Percentiles rank a stretch among this genome's conserved stretches.
These are phyloP conservation scores for Globisporangium spinosum DNA, from an alignment of 352 stramenopile species.

Conservation along the genomic window DNA sequence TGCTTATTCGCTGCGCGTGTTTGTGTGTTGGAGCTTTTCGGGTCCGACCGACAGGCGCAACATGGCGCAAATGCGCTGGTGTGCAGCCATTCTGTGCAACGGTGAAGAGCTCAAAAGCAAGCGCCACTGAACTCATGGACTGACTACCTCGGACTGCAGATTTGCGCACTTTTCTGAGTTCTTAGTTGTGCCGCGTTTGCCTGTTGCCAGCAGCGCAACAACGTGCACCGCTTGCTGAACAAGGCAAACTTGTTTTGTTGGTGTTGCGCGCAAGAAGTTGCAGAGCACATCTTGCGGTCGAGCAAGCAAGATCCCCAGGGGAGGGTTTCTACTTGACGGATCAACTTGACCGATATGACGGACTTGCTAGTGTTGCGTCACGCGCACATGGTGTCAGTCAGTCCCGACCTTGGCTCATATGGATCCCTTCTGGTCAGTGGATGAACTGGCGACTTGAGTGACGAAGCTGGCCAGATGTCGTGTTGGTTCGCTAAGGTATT, in stretches of 20 bases:
- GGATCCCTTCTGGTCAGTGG: slow-evolving; percentile 1
- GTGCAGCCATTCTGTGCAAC: not conserved
- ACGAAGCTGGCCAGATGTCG: not conserved
- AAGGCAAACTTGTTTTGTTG: not conserved
- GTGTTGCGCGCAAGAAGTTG: not conserved
- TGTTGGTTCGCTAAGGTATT: not conserved
- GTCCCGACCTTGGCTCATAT: not conserved
- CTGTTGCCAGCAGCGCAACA: not conserved
- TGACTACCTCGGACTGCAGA: not conserved
- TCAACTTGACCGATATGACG: not conserved
- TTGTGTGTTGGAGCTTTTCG: not conserved
- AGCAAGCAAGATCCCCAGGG: not conserved
- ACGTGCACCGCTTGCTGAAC: not conserved
- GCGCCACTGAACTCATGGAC: not conserved
- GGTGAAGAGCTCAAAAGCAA: not conserved
- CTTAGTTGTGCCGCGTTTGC: not conserved
- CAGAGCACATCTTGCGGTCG: too few relatives aligned
- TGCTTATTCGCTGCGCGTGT: slow-evolving; percentile 3
- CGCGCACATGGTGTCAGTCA: not conserved
- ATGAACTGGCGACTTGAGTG: slow-evolving; percentile 4
- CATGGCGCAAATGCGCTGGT: not conserved
- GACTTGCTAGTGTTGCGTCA: not conserved
- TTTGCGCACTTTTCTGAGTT: not conserved
- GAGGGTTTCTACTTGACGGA: not conserved
- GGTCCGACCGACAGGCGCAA: not conserved